Conservation (phyloP, 257 asterid species). For the Fraxinus excelsior region DNA sequence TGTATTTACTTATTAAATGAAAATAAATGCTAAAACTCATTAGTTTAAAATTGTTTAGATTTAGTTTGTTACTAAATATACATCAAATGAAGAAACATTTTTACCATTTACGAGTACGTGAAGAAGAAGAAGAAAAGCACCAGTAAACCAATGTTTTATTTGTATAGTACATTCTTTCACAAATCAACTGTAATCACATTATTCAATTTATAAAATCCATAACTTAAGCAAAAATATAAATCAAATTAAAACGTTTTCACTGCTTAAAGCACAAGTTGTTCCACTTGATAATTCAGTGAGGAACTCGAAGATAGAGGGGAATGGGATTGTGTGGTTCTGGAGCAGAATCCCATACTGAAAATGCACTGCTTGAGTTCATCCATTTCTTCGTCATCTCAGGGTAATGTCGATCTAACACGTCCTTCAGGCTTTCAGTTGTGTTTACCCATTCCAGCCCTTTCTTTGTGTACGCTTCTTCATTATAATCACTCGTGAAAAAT, state of each 20-base stretch:
- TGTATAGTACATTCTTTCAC: not conserved
- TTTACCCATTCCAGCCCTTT: slow-evolving; percentile 69
- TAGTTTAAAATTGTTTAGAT: too few species aligned
- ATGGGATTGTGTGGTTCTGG: slow-evolving; percentile 39
- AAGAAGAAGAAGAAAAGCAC: not conserved
- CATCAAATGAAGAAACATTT: not conserved
- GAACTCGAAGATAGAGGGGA: slow-evolving; percentile 57
- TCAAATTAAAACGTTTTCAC: not conserved
- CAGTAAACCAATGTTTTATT: too few species aligned
- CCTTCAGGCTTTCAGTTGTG: slow-evolving; percentile 53
- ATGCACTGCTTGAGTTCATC: slow-evolving; percentile 66
- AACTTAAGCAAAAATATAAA: not conserved
- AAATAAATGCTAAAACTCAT: too few species aligned
- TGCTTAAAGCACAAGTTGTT: not conserved
- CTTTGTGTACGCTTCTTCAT: slow-evolving; percentile 58
- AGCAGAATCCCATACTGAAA: slow-evolving; percentile 65
- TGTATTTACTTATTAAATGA: too few species aligned
- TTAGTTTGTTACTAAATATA: too few species aligned
- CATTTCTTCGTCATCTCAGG: slow-evolving; percentile 62
- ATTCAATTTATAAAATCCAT: not conserved
- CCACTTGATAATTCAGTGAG: slow-evolving; percentile 22
- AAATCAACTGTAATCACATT: not conserved
- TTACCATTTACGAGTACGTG: not conserved
- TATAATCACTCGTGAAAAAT: slow-evolving; percentile 59
- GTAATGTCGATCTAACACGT: slow-evolving; percentile 59